phyloP scores from a whole-genome alignment of 116 monocot species.

The Trichopus zeylanicus region DNA sequence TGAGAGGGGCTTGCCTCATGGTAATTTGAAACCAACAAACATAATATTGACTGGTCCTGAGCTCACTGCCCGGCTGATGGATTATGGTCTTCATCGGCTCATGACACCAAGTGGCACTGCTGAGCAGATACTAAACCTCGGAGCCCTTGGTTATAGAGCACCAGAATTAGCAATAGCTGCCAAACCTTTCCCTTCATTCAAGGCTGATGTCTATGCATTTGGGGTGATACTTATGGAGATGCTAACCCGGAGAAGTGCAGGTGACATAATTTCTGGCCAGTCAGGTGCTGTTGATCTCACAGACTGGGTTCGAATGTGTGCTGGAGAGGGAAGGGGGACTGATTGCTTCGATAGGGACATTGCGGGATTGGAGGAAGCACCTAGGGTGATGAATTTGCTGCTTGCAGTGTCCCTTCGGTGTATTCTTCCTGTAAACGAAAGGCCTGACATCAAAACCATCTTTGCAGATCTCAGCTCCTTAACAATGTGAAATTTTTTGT shows the following conservation, averaged over 20 bases:
- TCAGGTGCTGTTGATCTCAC: slow-evolving; percentile 77
- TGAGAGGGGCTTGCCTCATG: slow-evolving; percentile 66
- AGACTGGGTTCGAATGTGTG: slow-evolving; percentile 89
- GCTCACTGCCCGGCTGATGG: slow-evolving; percentile 55
- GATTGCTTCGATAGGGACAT: slow-evolving; percentile 93
- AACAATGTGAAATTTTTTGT: slow-evolving; percentile 46
- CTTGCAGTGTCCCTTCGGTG: slow-evolving; percentile 73
- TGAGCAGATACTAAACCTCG: slow-evolving; percentile 73
- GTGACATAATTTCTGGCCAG: slow-evolving; percentile 94
- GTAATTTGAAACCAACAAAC: slow-evolving; percentile 82
- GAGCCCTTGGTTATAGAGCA: slow-evolving; percentile 81
- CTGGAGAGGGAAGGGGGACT: slow-evolving; percentile 53
- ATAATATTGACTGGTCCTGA: slow-evolving; percentile 64
- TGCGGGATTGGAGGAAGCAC: slow-evolving; percentile 60
- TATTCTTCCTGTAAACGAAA: slow-evolving; percentile 85
- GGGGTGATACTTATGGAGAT: slow-evolving; percentile 93
- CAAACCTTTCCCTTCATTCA: slow-evolving; percentile 58
- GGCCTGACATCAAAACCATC: slow-evolving; percentile 79
- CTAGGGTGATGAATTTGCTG: slow-evolving; percentile 62
- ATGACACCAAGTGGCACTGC: slow-evolving; percentile 48
- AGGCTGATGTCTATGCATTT: slow-evolving; percentile 80
- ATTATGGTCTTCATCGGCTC: slow-evolving; percentile 71
- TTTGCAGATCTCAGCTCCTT: slow-evolving; percentile 69
- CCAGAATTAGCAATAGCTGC: slow-evolving; percentile 43
- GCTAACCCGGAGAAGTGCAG: slow-evolving; percentile 79